Evolutionary conservation across 768 basidiomycete species (phyloP).

Genomic region (Mycena rebaudengoi): DNA sequence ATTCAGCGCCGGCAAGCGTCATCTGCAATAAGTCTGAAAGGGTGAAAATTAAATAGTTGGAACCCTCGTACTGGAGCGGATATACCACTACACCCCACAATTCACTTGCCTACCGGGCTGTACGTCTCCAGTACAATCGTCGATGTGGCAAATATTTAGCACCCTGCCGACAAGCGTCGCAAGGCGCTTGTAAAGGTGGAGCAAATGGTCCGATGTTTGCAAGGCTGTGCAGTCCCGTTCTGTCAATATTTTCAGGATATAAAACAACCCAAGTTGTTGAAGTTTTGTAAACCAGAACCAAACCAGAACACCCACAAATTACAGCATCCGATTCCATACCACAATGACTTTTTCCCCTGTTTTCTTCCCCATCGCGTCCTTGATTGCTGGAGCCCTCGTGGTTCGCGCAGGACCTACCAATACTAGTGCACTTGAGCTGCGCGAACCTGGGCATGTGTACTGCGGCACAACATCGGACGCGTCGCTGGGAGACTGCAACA

Average conservation of each 20-base stretch:
- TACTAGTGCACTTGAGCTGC: neutral
- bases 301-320: neutral
- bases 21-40: too few relatives aligned
- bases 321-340: neutral
- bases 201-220: too few relatives aligned
- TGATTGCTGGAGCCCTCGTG: neutral
- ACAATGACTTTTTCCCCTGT: neutral
- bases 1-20: neutral
- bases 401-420: neutral
- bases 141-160: neutral
- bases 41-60: too few relatives aligned
- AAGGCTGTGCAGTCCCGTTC: too few relatives aligned
- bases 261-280: neutral
- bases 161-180: neutral
- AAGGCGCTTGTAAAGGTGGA: neutral
- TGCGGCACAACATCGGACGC: neutral
- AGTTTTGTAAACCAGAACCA: too few relatives aligned
- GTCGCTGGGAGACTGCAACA: neutral
- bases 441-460: neutral
- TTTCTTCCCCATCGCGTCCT: neutral
- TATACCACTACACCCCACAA: too few relatives aligned
- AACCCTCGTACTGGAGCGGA: too few relatives aligned
- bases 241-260: too few relatives aligned
- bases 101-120: too few relatives aligned
- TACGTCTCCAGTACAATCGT: neutral